Evolutionary conservation across 129 eudicot genomes (phyloP), one percentile per base, ranked within the genome.

Genomic region (Silybum marianum): DNA sequence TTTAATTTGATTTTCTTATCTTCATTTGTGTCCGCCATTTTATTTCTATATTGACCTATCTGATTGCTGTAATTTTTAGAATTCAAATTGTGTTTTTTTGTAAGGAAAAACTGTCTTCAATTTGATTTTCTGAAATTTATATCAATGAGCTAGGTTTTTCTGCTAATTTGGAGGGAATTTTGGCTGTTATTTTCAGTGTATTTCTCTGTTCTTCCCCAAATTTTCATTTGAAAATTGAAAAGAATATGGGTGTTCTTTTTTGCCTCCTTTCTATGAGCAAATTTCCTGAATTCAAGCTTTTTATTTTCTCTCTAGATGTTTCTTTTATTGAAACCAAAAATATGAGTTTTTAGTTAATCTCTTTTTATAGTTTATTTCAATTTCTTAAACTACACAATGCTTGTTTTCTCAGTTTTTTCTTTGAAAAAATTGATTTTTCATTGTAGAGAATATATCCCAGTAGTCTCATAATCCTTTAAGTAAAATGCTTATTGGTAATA

Each of bases 161-260:
- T 24, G 24, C 14, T 11, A 36, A 40, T 81, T 73, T 19, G 14
- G 3, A 66, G 58, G 73, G 36, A 28, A 74, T 38, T 70, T 63
- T 63, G n/a, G 28, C 11, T 74, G n/a, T 21, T 22, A n/a, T 30
- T 4, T 23, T 34, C 11, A 25, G 62, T 48, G 62, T 48, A 9
- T 39, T 78, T 71, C 12, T 32, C 70, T 36, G 9, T 23, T 80
- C 60, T 72, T 26, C 78, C 76, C 65, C 68, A 73, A 73, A 39
- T 81, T 73, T 30, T 21, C 10, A 18, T 71, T 80, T 21, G 40
- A 58, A 58, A 80, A 58, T 34, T 40, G 24, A 63, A 39, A 77
- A 36, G 63, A 65, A 63, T 34, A n/a, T 39, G 10, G 40, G 7
- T 48, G 24, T 28, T 12, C 62, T 39, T 72, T 13, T 48, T 16